These are phyloP conservation scores for Tetradesmus lagerheimii DNA, from an alignment of 139 green algal genomes.

Conservation along the genomic window DNA sequence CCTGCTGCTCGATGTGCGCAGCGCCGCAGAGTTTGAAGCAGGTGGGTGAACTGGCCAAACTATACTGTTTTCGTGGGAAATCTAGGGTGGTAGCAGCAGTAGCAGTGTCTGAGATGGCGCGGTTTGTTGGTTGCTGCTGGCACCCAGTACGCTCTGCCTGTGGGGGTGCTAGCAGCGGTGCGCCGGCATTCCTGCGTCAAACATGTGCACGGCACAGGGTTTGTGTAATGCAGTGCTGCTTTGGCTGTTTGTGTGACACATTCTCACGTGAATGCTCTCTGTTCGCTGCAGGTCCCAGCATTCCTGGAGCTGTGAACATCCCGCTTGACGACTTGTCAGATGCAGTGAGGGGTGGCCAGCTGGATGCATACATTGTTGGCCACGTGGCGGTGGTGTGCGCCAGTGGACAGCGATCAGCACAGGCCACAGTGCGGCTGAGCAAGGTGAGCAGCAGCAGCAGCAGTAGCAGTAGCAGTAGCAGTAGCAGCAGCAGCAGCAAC, in stretches of 20 bases:
- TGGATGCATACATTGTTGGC: not conserved
- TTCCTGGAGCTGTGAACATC: slow-evolving; percentile 19
- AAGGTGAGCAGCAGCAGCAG: not conserved
- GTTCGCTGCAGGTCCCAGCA: not conserved
- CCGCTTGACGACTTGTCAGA: slow-evolving; percentile 18
- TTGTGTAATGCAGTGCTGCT: too few species aligned
- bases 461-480: not conserved
- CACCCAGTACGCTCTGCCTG: too few species aligned
- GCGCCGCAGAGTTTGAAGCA: slow-evolving; percentile 24
- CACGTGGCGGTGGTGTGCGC: slow-evolving; percentile 33
- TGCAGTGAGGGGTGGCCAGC: not conserved
- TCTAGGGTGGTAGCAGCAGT: too few species aligned
- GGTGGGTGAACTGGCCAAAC: not conserved
- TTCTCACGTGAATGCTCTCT: too few species aligned
- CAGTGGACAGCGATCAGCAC: slow-evolving; percentile 18
- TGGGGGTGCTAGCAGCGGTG: too few species aligned
- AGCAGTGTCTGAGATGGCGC: too few species aligned
- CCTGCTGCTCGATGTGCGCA: slow-evolving; percentile 33
- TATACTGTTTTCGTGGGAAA: not conserved
- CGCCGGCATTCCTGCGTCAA: too few species aligned
- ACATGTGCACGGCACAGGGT: too few species aligned
- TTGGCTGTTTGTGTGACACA: too few species aligned
- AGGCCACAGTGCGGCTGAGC: slow-evolving; percentile 41
- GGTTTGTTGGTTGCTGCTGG: too few species aligned
- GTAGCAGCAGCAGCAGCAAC: not conserved